Percentiles rank a stretch among this genome's conserved stretches.
phyloP scores from a whole-genome alignment of 768 basidiomycete species.

The Pleurotus eryngii region DNA sequence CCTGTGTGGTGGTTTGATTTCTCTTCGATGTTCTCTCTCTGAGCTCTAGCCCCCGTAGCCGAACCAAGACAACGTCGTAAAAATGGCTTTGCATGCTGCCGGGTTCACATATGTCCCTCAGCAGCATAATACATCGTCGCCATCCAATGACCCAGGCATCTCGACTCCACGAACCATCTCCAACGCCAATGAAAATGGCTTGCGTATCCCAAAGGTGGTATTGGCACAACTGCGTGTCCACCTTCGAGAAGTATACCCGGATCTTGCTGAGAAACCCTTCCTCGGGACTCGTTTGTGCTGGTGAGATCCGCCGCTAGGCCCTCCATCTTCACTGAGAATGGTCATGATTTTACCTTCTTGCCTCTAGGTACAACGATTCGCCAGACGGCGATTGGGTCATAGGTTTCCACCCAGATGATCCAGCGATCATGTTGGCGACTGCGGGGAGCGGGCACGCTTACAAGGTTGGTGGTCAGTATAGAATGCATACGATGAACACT shows the following conservation, averaged over 20 bases:
- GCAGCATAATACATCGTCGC: neutral
- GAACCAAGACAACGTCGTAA: constrained; percentile 64
- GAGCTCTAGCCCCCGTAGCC: constrained; percentile 42
- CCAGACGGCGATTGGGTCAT: constrained; percentile 89
- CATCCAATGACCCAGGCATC: constrained; percentile 32
- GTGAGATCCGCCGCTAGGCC: constrained; percentile 37
- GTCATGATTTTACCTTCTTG: neutral
- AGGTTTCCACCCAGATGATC: constrained; percentile 57
- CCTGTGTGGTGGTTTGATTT: constrained; percentile 50
- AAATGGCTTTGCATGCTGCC: constrained; percentile 71
- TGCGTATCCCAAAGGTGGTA: constrained; percentile 61
- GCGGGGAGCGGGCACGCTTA: constrained; percentile 87
- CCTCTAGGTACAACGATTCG: constrained; percentile 82
- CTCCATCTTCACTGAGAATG: neutral
- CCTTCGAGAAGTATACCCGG: constrained; percentile 67
- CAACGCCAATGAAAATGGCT: constrained; percentile 54
- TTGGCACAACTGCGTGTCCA: constrained; percentile 47
- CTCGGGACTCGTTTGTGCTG: constrained; percentile 81
- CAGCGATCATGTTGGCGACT: constrained; percentile 74
- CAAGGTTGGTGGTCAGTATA: constrained; percentile 48
- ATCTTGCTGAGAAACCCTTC: constrained; percentile 72
- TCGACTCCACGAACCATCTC: constrained; percentile 78
- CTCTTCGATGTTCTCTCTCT: neutral
- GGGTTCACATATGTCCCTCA: constrained; percentile 55
- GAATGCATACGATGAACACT: neutral